Base-by-base conservation (phyloP, 495 filamentous ascomycete species). In the Penicillium cataractarum region DNA sequence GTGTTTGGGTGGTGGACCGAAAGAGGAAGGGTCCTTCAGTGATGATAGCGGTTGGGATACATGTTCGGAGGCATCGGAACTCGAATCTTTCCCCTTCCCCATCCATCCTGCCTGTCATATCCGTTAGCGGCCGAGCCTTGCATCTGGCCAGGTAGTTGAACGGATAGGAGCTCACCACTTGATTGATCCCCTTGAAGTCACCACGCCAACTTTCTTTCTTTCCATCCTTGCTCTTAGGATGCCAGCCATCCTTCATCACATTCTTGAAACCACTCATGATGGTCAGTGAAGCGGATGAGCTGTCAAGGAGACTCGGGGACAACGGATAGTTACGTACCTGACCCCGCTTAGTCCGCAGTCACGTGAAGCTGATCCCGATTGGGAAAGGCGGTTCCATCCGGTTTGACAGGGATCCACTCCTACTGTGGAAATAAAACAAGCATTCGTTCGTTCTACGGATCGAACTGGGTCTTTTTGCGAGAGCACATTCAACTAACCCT, bases 1-100 rank as follows among this genome's bases (percentile, higher is more conserved):
- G 63, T 85, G 83, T 64, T 89, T 96, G 4, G 94, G 94, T 22
- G 94, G 94, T 35, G 94, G 92, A 3, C 85, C 92, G 73, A 99
- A 97, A 13, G 88, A 83, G 0, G 86, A 72, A 2, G 95, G 94
- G 73, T 99, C 95, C 68, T 89, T 88, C 21, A 99, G 81, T 2
- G 89, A 81, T 4, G 87, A 83, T n/a, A 96, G 73, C 2, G 95
- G 94, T 6, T 80, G 78, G 19, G 92, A 86, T 64, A 84, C 77
- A 68, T 89, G 82, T 4, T 82, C 73, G 61, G 65, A 67, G 19
- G 68, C 66, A 40, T 80, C 72, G 12, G 60, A 58, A 55, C 74
- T 72, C 9, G 74, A 52, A 44, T 81, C 73, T 58, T 82, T 84
- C 35, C 82, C 82, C 60, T 84, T 85, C 3, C 83, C 83, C 72